These are phyloP conservation scores for Scutellaria baicalensis DNA, from an alignment of 257 asterid species.

Conservation along the genomic window DNA sequence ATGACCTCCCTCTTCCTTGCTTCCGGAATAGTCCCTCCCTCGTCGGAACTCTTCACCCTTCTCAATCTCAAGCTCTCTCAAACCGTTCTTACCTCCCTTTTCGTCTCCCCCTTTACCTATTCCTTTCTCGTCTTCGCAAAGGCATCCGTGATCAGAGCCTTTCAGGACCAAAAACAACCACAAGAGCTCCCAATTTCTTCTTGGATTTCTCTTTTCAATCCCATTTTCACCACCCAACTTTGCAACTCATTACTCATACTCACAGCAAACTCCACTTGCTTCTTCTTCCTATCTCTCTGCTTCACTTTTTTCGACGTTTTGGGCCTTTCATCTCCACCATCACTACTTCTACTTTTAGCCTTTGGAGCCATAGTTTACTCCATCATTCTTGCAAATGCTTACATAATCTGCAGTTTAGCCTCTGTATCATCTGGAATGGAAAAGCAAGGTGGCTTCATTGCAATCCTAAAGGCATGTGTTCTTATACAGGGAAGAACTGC, in stretches of 20 bases:
- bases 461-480: constrained; percentile 39
- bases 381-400: constrained; percentile 43
- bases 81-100: constrained; percentile 23
- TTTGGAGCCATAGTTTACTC: constrained; percentile 40
- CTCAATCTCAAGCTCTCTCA: constrained; percentile 63
- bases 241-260: constrained; percentile 40
- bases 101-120: constrained; percentile 23
- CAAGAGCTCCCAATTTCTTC: constrained; percentile 1
- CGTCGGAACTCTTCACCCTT: constrained; percentile 38
- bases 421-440: constrained; percentile 43
- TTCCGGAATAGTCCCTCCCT: constrained; percentile 50
- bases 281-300: constrained; percentile 25
- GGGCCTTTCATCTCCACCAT: constrained; percentile 22
- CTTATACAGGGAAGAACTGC: constrained; percentile 39
- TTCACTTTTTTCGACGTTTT: constrained; percentile 32
- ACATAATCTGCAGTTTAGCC: constrained; percentile 45
- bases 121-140: constrained; percentile 61
- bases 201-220: constrained; percentile 26
- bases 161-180: constrained; percentile 3
- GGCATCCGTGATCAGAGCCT: constrained; percentile 27
- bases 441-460: constrained; percentile 34
- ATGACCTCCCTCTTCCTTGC: constrained; percentile 49
- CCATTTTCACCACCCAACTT: constrained; percentile 51
- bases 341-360: constrained; percentile 26
- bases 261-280: constrained; percentile 49